phyloP scores from a whole-genome alignment of 345 rosid genomes.

The Eutrema yunnanense region DNA sequence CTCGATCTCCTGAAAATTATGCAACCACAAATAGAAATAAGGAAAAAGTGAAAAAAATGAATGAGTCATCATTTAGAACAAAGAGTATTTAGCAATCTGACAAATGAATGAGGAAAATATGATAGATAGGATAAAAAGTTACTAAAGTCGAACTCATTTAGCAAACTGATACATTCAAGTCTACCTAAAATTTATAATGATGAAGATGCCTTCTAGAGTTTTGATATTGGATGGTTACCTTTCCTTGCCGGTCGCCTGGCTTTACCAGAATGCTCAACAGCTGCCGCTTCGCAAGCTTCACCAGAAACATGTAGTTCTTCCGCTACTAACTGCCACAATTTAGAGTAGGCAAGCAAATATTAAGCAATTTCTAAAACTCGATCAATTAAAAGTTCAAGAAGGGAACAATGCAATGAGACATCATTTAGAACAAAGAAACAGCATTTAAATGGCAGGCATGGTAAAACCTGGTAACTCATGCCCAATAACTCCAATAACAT shows the following conservation, averaged over 20 bases:
- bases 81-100: neutral
- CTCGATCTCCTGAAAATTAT: slow-evolving; percentile 69
- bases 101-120: neutral
- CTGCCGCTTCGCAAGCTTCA: slow-evolving; percentile 45
- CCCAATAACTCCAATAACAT: neutral
- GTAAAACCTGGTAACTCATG: neutral
- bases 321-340: slow-evolving; percentile 50
- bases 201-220: slow-evolving; percentile 1
- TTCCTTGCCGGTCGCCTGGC: slow-evolving; percentile 53
- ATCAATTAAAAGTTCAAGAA: neutral
- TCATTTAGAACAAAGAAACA: neutral
- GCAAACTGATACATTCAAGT: slow-evolving; percentile 8
- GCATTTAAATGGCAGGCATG: neutral
- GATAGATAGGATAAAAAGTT: neutral
- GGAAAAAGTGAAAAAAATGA: neutral
- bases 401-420: slow-evolving; percentile 8
- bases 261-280: slow-evolving; percentile 47
- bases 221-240: slow-evolving; percentile 41
- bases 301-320: slow-evolving; percentile 56
- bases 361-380: neutral
- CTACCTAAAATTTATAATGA: neutral
- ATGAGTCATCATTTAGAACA: too few relatives aligned
- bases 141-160: neutral
- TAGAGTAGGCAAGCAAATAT: neutral
- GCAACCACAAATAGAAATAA: neutral